phyloP scores from a whole-genome alignment of 257 asterid genomes.

The Solanum habrochaites region DNA sequence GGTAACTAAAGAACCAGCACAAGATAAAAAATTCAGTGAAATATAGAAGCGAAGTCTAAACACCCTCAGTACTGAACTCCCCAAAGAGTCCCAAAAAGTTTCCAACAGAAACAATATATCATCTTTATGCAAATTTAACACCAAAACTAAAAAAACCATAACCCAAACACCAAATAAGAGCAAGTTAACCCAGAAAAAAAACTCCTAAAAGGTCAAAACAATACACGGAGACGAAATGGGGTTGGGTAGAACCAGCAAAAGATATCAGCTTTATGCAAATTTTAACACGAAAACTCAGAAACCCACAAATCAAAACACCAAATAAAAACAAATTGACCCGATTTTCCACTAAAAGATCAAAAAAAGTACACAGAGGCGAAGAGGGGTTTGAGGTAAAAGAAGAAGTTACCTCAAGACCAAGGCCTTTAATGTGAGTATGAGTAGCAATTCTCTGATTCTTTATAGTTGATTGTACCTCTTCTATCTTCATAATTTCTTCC shows the following conservation, averaged over 20 bases:
- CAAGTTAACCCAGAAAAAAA: not conserved
- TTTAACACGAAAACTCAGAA: not conserved
- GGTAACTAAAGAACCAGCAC: not conserved
- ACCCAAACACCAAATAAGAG: not conserved
- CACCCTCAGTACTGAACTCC: not conserved
- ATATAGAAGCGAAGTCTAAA: not conserved
- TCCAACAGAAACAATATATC: not conserved
- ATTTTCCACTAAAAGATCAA: not conserved
- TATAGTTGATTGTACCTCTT: constrained; percentile 38
- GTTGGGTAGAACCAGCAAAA: not conserved
- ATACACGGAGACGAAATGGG: not conserved
- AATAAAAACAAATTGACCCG: not conserved
- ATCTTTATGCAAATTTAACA: not conserved
- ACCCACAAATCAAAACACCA: not conserved
- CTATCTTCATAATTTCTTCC: constrained; percentile 24
- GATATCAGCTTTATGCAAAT: not conserved
- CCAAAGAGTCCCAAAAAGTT: not conserved
- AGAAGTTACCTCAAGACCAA: constrained; percentile 35
- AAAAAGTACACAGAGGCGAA: not conserved
- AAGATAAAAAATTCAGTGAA: not conserved
- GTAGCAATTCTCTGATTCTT: constrained; percentile 40
- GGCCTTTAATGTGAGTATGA: constrained; percentile 49
- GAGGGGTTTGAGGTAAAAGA: not conserved
- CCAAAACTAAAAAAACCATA: not conserved
- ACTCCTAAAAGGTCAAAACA: not conserved